phyloP scores from a whole-genome alignment of 2,329 filamentous ascomycete species.

The Cryphonectria naterciae region DNA sequence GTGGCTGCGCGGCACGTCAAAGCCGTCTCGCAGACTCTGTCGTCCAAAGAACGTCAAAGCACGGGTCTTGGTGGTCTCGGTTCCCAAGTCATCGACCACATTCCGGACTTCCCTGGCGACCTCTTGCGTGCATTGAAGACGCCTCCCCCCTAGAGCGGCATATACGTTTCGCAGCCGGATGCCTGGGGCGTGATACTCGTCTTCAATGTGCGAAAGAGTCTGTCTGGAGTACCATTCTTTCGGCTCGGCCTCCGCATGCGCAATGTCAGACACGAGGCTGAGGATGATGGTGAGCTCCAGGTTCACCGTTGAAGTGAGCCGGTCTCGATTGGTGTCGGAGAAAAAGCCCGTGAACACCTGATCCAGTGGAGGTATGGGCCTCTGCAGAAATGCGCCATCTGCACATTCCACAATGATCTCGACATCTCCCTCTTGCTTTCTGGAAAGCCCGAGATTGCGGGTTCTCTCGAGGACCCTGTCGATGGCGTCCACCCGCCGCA shows the following conservation, averaged over 20 bases:
- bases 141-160: constrained; percentile 58
- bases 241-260: constrained; percentile 24
- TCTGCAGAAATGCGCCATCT: constrained; percentile 21
- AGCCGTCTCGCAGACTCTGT: constrained; percentile 21
- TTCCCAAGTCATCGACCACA: constrained; percentile 67
- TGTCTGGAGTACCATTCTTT: constrained; percentile 30
- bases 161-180: constrained; percentile 49
- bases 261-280: constrained; percentile 29
- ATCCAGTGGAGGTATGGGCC: constrained; percentile 23
- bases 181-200: constrained; percentile 27
- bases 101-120: constrained; percentile 68
- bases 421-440: constrained; percentile 23
- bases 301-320: constrained; percentile 27
- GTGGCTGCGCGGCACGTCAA: constrained; percentile 23
- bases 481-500: constrained; percentile 20
- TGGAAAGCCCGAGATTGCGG: constrained; percentile 23
- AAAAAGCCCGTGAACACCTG: constrained; percentile 23
- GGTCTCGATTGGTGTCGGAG: constrained; percentile 27
- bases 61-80: constrained; percentile 61
- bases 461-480: constrained; percentile 25
- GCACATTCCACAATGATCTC: constrained; percentile 28
- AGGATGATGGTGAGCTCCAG: constrained; percentile 30
- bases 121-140: constrained; percentile 68
- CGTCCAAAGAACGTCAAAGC: constrained; percentile 58
- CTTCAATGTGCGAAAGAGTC: constrained; percentile 28